These are phyloP conservation scores for Globisporangium mamillatum DNA, from an alignment of 352 stramenopile species.

Conservation along the genomic window DNA sequence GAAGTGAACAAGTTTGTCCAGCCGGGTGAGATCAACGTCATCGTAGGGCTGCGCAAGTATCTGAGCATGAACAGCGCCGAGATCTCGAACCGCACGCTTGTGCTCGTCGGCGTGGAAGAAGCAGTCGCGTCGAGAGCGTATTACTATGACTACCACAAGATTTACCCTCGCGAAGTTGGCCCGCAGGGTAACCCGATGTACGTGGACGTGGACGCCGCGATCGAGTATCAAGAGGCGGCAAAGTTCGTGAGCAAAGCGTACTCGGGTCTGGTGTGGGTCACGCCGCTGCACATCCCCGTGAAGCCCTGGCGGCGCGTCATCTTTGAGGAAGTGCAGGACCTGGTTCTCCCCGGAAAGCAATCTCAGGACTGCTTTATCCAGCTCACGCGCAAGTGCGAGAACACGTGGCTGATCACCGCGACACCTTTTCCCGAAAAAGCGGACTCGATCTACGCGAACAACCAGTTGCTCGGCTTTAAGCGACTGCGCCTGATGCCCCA, in stretches of 20 bases:
- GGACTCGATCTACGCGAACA: constrained; percentile 87
- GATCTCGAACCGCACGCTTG: constrained; percentile 78
- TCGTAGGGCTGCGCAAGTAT: constrained; percentile 61
- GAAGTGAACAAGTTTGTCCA: constrained; percentile 81
- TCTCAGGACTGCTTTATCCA: constrained; percentile 85
- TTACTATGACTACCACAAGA: constrained; percentile 58
- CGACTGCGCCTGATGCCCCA: constrained; percentile 57
- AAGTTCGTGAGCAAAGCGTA: constrained; percentile 85
- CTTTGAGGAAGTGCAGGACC: constrained; percentile 87
- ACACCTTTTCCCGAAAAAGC: constrained; percentile 80
- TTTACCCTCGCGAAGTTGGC: constrained; percentile 48
- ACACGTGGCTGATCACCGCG: constrained; percentile 85
- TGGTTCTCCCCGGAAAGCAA: constrained; percentile 67
- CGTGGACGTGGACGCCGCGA: constrained; percentile 40
- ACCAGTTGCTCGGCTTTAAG: constrained; percentile 84
- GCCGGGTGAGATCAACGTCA: constrained; percentile 62
- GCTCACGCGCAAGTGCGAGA: constrained; percentile 64
- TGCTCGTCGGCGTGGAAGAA: constrained; percentile 78
- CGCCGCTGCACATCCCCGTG: constrained; percentile 53
- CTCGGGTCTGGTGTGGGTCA: constrained; percentile 66
- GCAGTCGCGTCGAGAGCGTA: constrained; percentile 55
- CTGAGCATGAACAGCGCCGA: constrained; percentile 34
- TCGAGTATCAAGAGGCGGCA: constrained; percentile 68
- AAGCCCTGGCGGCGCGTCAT: constrained; percentile 77
- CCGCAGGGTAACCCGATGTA: constrained; percentile 31